Conservation (phyloP, 2,329 filamentous ascomycete species). For the Aspergillus fructus region DNA sequence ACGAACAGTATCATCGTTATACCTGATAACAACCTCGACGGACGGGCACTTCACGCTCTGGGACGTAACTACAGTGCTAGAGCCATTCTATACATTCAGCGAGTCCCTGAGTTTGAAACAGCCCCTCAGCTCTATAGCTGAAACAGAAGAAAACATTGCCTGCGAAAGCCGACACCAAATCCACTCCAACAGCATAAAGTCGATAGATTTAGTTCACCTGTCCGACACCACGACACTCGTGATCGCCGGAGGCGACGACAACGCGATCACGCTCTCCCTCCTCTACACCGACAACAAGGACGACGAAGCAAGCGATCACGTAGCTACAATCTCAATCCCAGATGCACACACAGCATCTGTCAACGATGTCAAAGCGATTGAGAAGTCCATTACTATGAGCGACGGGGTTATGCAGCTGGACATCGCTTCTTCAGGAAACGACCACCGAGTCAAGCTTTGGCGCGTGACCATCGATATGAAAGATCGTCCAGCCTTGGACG, state of each 20-base stretch:
- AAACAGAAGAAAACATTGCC: slow-evolving; percentile 20
- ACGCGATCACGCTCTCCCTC: slow-evolving; percentile 65
- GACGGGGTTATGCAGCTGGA: slow-evolving; percentile 17
- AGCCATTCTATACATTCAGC: slow-evolving; percentile 27
- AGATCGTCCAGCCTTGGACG: slow-evolving; percentile 16
- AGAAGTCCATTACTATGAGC: slow-evolving; percentile 2
- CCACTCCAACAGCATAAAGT: slow-evolving; percentile 82
- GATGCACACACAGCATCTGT: slow-evolving; percentile 48
- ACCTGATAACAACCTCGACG: slow-evolving; percentile 66
- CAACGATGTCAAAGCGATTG: slow-evolving; percentile 39
- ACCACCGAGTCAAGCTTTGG: slow-evolving; percentile 49
- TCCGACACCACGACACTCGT: slow-evolving; percentile 50
- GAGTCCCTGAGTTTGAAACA: slow-evolving; percentile 20
- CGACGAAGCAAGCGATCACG: slow-evolving; percentile 14
- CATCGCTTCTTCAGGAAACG: slow-evolving; percentile 45
- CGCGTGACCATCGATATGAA: slow-evolving; percentile 29
- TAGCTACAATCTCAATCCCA: slow-evolving; percentile 37
- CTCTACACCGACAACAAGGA: slow-evolving; percentile 24
- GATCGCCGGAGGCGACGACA: slow-evolving; percentile 84
- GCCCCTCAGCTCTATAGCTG: slow-evolving; percentile 22
- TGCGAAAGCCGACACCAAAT: slow-evolving; percentile 49
- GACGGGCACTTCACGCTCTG: slow-evolving; percentile 74
- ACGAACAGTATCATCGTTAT: slow-evolving; percentile 44
- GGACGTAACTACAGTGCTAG: slow-evolving; percentile 40
- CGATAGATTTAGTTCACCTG: slow-evolving; percentile 37